These are phyloP conservation scores for Phlebopus sp. DNA, from an alignment of 1,284 basidiomycete genomes.

Conservation along the genomic window DNA sequence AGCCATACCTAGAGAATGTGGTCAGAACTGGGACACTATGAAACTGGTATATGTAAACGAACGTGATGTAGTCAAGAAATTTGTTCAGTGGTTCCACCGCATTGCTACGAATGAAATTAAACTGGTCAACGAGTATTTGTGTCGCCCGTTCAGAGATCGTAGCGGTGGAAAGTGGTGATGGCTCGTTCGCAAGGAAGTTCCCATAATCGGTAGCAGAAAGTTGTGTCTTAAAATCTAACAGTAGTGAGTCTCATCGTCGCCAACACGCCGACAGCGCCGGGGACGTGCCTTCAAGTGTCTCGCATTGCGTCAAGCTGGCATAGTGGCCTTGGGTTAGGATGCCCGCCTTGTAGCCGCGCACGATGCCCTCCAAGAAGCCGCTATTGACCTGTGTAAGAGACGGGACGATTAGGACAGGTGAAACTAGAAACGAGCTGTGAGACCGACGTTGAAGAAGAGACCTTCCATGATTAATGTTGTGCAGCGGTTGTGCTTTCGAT, in stretches of 20 bases:
- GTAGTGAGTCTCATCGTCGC: slow-evolving; percentile 2
- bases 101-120: slow-evolving; percentile 92
- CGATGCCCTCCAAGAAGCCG: slow-evolving; percentile 90
- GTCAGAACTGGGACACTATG: slow-evolving; percentile 3
- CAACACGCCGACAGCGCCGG: slow-evolving; percentile 33
- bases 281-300: slow-evolving; percentile 82
- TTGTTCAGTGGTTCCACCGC: slow-evolving; percentile 88
- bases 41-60: slow-evolving; percentile 31
- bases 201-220: slow-evolving; percentile 97
- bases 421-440: background rate
- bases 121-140: slow-evolving; percentile 93
- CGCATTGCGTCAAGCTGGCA: slow-evolving; percentile 94
- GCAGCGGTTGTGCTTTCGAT: slow-evolving; percentile 3
- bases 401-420: slow-evolving; percentile 1
- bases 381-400: slow-evolving; percentile 55
- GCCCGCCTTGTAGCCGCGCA: slow-evolving; percentile 93
- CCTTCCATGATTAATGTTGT: slow-evolving; percentile 25
- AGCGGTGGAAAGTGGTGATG: slow-evolving; percentile 91
- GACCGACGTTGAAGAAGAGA: slow-evolving; percentile 29
- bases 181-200: slow-evolving; percentile 97
- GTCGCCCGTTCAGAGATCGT: slow-evolving; percentile 97
- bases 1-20: slow-evolving; percentile 71
- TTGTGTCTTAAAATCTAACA: slow-evolving; percentile 85
- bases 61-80: slow-evolving; percentile 98
- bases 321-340: slow-evolving; percentile 90